Percentiles rank a stretch among this genome's conserved stretches.
Conservation (phyloP, 345 rosid genomes). For the Cardiospermum halicacabum region DNA sequence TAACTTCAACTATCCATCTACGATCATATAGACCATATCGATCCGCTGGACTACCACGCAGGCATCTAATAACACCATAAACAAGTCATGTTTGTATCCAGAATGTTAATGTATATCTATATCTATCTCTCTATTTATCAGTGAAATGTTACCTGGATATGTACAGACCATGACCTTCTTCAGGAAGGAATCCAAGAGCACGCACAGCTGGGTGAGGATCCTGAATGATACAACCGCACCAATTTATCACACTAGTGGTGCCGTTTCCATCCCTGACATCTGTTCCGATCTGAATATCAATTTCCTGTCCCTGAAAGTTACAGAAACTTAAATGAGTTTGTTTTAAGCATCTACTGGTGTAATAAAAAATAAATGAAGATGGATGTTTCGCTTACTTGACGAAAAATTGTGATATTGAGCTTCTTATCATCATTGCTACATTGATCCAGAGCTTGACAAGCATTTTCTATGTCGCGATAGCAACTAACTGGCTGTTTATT, state of each 20-base stretch:
- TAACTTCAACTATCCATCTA: constrained; percentile 93
- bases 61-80: constrained; percentile 48
- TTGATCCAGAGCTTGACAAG: constrained; percentile 60
- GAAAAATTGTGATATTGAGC: constrained; percentile 69
- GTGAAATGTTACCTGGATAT: constrained; percentile 46
- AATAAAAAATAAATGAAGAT: too few species aligned
- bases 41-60: constrained; percentile 84
- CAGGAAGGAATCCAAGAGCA: constrained; percentile 96
- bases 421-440: constrained; percentile 43
- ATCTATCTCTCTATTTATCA: neutral
- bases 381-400: constrained; percentile 50
- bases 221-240: constrained; percentile 94
- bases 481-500: constrained; percentile 88
- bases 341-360: too few species aligned
- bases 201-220: constrained; percentile 94
- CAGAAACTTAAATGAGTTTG: neutral
- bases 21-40: constrained; percentile 80
- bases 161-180: constrained; percentile 95
- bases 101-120: neutral
- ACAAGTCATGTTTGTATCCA: neutral
- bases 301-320: constrained; percentile 56
- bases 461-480: constrained; percentile 79
- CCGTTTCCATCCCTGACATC: constrained; percentile 91
- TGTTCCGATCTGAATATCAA: constrained; percentile 75
- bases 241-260: constrained; percentile 70